Percentiles rank a stretch among this genome's conserved stretches.
These are phyloP conservation scores for Colletotrichum limetticola DNA, from an alignment of 2,329 filamentous ascomycete species.

Conservation along the genomic window DNA sequence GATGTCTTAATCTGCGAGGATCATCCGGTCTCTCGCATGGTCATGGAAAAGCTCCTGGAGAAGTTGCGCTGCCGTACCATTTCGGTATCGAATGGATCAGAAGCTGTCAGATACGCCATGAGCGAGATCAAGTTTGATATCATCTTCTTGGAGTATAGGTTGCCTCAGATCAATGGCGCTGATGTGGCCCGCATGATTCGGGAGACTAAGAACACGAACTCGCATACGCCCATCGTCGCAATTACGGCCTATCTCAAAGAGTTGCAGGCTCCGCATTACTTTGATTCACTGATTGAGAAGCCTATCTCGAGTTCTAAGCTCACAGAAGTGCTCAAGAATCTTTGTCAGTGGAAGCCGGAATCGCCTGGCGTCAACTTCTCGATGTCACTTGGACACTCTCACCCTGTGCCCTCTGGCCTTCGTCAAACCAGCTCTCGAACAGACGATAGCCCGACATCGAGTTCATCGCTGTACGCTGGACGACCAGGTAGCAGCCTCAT, in stretches of 20 bases:
- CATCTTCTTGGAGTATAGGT: slow-evolving; percentile 96
- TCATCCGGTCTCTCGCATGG: slow-evolving; percentile 93
- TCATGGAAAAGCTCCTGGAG: slow-evolving; percentile 98
- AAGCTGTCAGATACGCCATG: slow-evolving; percentile 92
- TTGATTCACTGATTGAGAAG: slow-evolving; percentile 95
- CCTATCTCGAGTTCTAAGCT: slow-evolving; percentile 93
- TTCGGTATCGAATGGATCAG: slow-evolving; percentile 87
- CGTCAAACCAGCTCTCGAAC: slow-evolving; percentile 71
- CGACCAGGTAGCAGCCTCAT: slow-evolving; percentile 80
- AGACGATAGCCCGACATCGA: slow-evolving; percentile 88
- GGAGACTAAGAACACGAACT: slow-evolving; percentile 95
- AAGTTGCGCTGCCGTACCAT: slow-evolving; percentile 96
- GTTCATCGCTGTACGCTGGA: slow-evolving; percentile 76
- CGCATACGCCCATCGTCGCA: slow-evolving; percentile 93
- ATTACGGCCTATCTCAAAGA: slow-evolving; percentile 99
- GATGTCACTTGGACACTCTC: slow-evolving; percentile 59
- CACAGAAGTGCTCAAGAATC: slow-evolving; percentile 84
- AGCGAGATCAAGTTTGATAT: slow-evolving; percentile 99
- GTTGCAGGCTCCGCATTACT: slow-evolving; percentile 92
- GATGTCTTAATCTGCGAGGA: slow-evolving; percentile 98
- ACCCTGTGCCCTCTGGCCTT: slow-evolving; percentile 71
- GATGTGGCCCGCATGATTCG: slow-evolving; percentile 98
- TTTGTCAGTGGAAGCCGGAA: slow-evolving; percentile 94
- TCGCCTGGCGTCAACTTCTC: slow-evolving; percentile 56
- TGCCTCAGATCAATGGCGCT: slow-evolving; percentile 93